These are phyloP conservation scores for Termitomyces sp. DNA, from an alignment of 768 basidiomycete species.

Conservation along the genomic window DNA sequence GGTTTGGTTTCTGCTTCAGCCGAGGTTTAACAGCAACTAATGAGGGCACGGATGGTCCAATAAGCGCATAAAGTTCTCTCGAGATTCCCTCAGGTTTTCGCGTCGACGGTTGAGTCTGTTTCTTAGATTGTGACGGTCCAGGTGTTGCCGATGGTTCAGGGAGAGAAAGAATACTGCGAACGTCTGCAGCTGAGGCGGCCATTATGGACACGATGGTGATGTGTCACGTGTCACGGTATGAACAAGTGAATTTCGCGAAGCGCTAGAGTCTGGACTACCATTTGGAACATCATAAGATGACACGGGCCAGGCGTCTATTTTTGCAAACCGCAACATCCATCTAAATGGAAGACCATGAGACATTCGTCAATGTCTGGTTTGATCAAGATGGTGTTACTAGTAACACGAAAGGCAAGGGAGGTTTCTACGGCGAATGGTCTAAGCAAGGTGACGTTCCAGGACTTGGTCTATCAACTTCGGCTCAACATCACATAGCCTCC, in stretches of 20 bases:
- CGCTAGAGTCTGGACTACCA: neutral
- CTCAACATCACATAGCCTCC: slow-evolving; percentile 35
- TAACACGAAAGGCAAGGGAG: slow-evolving; percentile 21
- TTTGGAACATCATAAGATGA: neutral
- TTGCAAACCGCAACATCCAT: neutral
- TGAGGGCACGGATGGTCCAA: slow-evolving; percentile 89
- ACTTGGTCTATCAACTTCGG: neutral
- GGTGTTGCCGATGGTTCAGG: slow-evolving; percentile 36
- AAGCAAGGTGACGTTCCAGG: slow-evolving; percentile 36
- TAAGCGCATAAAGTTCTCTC: slow-evolving; percentile 88
- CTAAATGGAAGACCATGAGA: slow-evolving; percentile 10
- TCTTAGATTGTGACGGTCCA: slow-evolving; percentile 46
- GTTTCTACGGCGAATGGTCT: slow-evolving; percentile 48
- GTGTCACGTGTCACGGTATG: neutral
- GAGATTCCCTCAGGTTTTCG: slow-evolving; percentile 89
- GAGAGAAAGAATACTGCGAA: slow-evolving; percentile 79
- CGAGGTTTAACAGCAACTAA: slow-evolving; percentile 78
- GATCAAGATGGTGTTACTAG: slow-evolving; percentile 1
- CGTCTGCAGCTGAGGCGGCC: slow-evolving; percentile 72
- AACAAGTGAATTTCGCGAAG: no score
- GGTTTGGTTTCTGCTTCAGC: slow-evolving; percentile 81
- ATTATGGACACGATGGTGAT: slow-evolving; percentile 27
- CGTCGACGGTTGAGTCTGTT: slow-evolving; percentile 29
- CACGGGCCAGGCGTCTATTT: neutral
- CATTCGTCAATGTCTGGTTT: slow-evolving; percentile 15